Evolutionary conservation across 495 filamentous ascomycete genomes (phyloP).

Genomic region (Chaetomidium leptoderma): DNA sequence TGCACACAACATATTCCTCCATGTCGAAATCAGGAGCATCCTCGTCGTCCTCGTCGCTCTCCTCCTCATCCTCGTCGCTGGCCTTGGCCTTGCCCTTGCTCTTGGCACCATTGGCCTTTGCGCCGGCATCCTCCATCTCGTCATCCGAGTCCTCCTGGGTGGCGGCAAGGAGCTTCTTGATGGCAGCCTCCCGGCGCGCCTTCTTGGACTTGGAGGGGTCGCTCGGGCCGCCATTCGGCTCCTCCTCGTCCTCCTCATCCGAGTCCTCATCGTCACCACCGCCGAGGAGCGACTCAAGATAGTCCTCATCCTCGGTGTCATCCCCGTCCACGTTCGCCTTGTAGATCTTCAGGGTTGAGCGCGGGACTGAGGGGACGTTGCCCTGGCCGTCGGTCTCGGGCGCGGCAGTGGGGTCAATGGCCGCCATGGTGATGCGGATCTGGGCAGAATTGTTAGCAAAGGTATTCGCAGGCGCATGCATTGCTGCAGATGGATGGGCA

Average conservation of each 20-base stretch:
- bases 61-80: slow-evolving; percentile 53
- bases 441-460: slow-evolving; percentile 34
- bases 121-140: slow-evolving; percentile 60
- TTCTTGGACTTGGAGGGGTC: slow-evolving; percentile 85
- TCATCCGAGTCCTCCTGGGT: slow-evolving; percentile 54
- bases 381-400: slow-evolving; percentile 61
- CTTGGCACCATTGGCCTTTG: slow-evolving; percentile 51
- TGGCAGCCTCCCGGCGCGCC: slow-evolving; percentile 63
- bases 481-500: no score
- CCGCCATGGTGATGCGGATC: slow-evolving; percentile 98
- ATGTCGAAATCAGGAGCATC: slow-evolving; percentile 63
- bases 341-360: slow-evolving; percentile 86
- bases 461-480: neutral
- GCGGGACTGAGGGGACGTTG: slow-evolving; percentile 56
- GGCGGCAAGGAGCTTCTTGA: slow-evolving; percentile 66
- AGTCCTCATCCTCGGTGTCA: slow-evolving; percentile 60
- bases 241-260: slow-evolving; percentile 60
- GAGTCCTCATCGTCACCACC: slow-evolving; percentile 59
- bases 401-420: slow-evolving; percentile 80
- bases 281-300: slow-evolving; percentile 49
- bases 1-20: slow-evolving; percentile 90
- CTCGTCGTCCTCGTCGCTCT: slow-evolving; percentile 55
- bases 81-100: slow-evolving; percentile 78
- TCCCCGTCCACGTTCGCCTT: slow-evolving; percentile 56
- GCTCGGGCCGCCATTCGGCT: slow-evolving; percentile 82